A percentile compares a stretch with the other conserved stretches of the same genome.
Conservation (phyloP, 208 protist species). For the Leishmania guyanensis region DNA sequence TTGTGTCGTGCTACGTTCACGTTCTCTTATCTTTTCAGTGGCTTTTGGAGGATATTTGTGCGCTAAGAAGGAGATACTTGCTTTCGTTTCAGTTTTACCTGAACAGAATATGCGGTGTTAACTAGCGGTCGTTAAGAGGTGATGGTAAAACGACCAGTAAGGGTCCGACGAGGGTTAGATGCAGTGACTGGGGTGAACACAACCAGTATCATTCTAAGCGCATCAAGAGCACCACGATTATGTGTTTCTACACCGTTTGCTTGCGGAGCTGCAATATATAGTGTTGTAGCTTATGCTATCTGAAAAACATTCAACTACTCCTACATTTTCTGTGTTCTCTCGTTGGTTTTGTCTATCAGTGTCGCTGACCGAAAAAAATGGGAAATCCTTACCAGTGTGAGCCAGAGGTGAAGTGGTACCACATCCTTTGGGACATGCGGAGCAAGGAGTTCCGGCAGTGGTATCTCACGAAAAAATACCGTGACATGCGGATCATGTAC, state of each 20-base stretch:
- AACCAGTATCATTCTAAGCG: not conserved
- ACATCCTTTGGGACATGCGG: conserved; percentile 71
- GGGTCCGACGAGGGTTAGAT: not conserved
- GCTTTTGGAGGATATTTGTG: not conserved
- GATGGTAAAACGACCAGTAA: not conserved
- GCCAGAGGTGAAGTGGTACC: conserved; percentile 70
- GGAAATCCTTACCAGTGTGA: conserved; percentile 61
- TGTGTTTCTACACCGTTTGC: not conserved
- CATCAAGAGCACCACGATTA: not conserved
- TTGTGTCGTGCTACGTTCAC: not conserved
- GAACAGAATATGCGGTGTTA: not conserved
- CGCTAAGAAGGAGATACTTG: not conserved
- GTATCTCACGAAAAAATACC: conserved; percentile 50
- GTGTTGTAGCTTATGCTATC: not conserved
- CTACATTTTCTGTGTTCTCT: conserved; percentile 9
- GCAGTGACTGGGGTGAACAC: not conserved
- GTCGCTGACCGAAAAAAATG: conserved; percentile 20
- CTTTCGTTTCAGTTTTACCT: not conserved
- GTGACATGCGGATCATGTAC: conserved; percentile 56
- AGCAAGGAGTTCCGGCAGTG: conserved; percentile 60
- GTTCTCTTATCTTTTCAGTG: not conserved
- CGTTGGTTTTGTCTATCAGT: not conserved
- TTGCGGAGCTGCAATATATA: not conserved
- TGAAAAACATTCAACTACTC: not conserved
- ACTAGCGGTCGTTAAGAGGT: not conserved